Evolutionary conservation across 441 rosid genomes (phyloP), one percentile per base, ranked within the genome.

Genomic region (Flueggea neowawraea): DNA sequence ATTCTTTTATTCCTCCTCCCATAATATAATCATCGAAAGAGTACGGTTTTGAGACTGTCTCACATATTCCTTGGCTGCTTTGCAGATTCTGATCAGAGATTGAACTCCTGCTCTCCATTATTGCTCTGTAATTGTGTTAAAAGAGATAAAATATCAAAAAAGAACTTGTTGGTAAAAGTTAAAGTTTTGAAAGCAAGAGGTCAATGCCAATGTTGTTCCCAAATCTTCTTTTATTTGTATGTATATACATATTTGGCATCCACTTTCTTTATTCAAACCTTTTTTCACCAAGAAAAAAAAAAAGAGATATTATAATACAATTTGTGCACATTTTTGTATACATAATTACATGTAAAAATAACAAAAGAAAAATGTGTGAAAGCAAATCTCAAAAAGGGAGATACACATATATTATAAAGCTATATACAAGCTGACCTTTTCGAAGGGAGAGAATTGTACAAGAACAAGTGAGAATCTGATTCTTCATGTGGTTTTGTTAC

Each of bases 81-180:
- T 71, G 81, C 83, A 67, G 78, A 54, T 68, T 74, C 60, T 72
- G 62, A 69, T 73, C 84, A 74, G 72, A 74, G 69, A 76, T 70
- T 67, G 79, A 78, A 76, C 84, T 82, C 74, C 51, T 74, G 72
- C 63, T 71, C 78, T 85, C 86, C 64, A 70, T 79, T 76, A 84
- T 81, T 16, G 81, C 75, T 66, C 89, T 81, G 79, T 63, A 22
- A 22, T 22, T 22, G 28, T 16, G 13, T 58, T 51, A 58, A 63
- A 32, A 54, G 57, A 60, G n/a, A 49, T 28, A 22, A 22, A 22
- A 22, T 49, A 41, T 57, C 70, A 57, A 43, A 60, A 69, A n/a
- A 61, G 68, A 63, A 41, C 44, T 61, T 36, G 41, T 36, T 36
- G 41, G 41, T 36, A 36, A 0, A 36, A 36, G 41, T 36, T 36